These are phyloP conservation scores for Phytophthora fragariaefolia DNA, from an alignment of 352 stramenopile species.

Conservation along the genomic window DNA sequence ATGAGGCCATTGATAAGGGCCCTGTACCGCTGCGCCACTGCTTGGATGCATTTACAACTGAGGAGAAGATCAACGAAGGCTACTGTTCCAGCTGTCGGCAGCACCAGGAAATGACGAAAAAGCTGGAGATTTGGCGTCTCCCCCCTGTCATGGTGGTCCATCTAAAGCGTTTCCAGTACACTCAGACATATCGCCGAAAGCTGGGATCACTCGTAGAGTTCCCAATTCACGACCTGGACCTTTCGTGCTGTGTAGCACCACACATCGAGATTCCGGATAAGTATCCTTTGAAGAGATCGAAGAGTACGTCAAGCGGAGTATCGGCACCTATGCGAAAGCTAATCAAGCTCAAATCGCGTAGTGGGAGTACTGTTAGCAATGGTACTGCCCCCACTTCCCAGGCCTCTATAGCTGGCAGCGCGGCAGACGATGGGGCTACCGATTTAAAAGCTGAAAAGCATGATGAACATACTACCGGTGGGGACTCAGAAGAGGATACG, in stretches of 20 bases:
- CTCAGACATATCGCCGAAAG: conserved; percentile 90
- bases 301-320: conserved; percentile 28
- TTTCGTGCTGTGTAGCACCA: conserved; percentile 89
- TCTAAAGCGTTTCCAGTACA: conserved; percentile 99
- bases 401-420: conserved; percentile 8
- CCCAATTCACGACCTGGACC: conserved; percentile 95
- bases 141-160: conserved; percentile 98
- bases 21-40: conserved; percentile 85
- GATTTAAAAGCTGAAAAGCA: conserved; percentile 13
- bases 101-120: conserved; percentile 97
- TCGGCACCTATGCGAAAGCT: conserved; percentile 33
- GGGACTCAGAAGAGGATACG: conserved; percentile 18
- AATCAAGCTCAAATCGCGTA: conserved; percentile 41
- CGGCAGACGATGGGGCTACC: conserved; percentile 18
- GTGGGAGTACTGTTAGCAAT: conserved; percentile 31
- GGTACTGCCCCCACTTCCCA: conserved; percentile 23
- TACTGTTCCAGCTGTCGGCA: conserved; percentile 98
- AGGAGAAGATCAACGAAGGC: conserved; percentile 91
- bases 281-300: conserved; percentile 75
- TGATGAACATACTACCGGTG: conserved; percentile 6
- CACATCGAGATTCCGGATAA: conserved; percentile 82
- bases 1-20: conserved; percentile 89
- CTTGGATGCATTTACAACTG: conserved; percentile 84
- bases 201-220: conserved; percentile 95
- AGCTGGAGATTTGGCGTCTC: conserved; percentile 97